Evolutionary conservation across 2,329 filamentous ascomycete species (phyloP).

Genomic region (Penicillium sp.): DNA sequence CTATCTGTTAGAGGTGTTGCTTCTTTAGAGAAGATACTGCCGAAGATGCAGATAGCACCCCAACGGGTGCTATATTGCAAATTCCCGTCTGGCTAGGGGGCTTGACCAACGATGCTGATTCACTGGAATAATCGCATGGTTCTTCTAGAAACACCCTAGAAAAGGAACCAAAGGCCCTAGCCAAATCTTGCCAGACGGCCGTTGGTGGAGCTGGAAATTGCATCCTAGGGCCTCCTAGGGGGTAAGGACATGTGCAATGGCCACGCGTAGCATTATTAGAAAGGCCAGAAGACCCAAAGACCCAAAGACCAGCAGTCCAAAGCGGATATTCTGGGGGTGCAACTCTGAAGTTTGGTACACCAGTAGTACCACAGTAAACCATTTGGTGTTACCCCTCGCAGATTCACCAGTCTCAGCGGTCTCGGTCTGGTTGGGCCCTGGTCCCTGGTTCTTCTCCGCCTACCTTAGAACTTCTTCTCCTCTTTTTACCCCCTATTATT

Average conservation of each 20-base stretch:
- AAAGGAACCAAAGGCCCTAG: background rate
- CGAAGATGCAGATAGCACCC: background rate
- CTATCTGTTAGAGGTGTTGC: background rate
- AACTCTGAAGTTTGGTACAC: constrained; percentile 1
- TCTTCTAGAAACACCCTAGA: constrained; percentile 9
- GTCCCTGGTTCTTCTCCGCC: constrained; percentile 6
- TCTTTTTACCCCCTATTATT: constrained; percentile 6
- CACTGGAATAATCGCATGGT: background rate
- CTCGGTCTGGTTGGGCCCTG: constrained; percentile 2
- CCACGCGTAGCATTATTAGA: background rate
- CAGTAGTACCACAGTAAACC: background rate
- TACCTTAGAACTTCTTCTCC: background rate
- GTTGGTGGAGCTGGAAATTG: constrained; percentile 2
- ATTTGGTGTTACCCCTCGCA: constrained; percentile 10
- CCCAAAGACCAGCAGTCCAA: background rate
- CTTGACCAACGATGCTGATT: background rate
- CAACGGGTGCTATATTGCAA: background rate
- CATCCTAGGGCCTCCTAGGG: background rate
- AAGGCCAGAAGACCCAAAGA: background rate
- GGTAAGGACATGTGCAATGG: background rate
- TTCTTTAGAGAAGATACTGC: background rate
- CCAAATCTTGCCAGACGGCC: no score
- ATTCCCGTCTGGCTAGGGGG: background rate
- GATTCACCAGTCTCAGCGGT: constrained; percentile 9
- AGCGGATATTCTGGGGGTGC: background rate